Conservation (phyloP, 2,329 filamentous ascomycete genomes). For the Penicillium frequentans region DNA sequence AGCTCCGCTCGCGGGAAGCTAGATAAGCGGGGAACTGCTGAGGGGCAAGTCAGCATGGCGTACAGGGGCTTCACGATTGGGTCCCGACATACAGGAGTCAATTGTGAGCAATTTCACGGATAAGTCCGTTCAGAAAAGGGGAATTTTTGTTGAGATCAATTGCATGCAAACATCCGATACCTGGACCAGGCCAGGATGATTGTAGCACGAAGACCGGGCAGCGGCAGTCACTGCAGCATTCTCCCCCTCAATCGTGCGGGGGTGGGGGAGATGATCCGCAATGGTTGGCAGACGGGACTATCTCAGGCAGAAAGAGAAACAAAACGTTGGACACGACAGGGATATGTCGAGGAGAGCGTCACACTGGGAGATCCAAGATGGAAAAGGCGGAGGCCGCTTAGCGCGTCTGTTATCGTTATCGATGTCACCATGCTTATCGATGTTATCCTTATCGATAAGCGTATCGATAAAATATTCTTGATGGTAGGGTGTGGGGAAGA, state of each 20-base stretch:
- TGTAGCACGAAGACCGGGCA: slow-evolving; percentile 13
- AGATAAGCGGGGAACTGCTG: neutral
- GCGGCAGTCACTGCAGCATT: slow-evolving; percentile 10
- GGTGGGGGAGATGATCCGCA: neutral
- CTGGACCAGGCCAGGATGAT: slow-evolving; percentile 9
- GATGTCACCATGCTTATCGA: neutral
- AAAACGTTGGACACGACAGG: neutral
- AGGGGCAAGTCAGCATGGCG: slow-evolving; percentile 1
- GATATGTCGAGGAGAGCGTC: neutral
- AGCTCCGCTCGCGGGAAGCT: neutral
- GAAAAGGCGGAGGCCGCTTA: neutral
- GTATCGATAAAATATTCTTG: neutral
- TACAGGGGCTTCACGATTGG: neutral
- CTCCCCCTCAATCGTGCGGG: slow-evolving; percentile 1
- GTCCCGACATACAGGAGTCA: slow-evolving; percentile 4
- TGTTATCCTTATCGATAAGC: neutral
- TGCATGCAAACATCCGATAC: slow-evolving; percentile 14
- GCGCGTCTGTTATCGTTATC: neutral
- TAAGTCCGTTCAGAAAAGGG: neutral
- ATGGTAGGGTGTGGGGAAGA: too few species aligned
- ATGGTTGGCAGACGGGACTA: neutral
- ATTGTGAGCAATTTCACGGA: neutral
- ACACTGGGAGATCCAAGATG: neutral
- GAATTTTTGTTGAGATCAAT: slow-evolving; percentile 3
- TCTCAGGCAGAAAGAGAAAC: neutral